Evolutionary conservation across 1,139 yeast species (phyloP).

Genomic region (Suhomyces anneliseae): DNA sequence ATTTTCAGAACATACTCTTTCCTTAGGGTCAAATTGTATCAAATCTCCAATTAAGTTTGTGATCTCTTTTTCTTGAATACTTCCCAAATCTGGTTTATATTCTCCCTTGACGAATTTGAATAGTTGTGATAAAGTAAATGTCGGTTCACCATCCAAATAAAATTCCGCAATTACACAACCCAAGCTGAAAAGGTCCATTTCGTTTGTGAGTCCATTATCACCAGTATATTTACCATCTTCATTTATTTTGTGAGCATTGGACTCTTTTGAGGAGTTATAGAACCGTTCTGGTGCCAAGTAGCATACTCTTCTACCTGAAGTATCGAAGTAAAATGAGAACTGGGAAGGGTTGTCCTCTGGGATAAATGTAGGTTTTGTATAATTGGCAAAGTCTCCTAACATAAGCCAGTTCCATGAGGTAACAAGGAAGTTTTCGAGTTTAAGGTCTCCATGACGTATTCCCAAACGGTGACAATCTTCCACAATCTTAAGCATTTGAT

Average conservation of each 20-base stretch:
- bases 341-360: constrained; percentile 97
- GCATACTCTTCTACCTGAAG: constrained; percentile 82
- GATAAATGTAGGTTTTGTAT: constrained; percentile 73
- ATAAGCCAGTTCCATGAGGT: constrained; percentile 90
- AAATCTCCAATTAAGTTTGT: constrained; percentile 58
- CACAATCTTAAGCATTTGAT: constrained; percentile 67
- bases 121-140: constrained; percentile 82
- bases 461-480: constrained; percentile 60
- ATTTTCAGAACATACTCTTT: constrained; percentile 56
- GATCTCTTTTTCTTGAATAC: constrained; percentile 51
- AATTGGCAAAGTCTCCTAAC: constrained; percentile 78
- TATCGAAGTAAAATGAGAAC: constrained; percentile 88
- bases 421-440: constrained; percentile 82
- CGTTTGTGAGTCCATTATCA: constrained; percentile 46
- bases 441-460: constrained; percentile 86
- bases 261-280: constrained; percentile 29
- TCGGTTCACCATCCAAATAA: constrained; percentile 80
- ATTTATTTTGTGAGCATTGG: constrained; percentile 20
- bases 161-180: constrained; percentile 94
- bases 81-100: constrained; percentile 58
- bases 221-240: constrained; percentile 31
- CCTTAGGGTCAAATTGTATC: constrained; percentile 60
- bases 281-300: constrained; percentile 96
- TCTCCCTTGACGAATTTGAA: constrained; percentile 78
- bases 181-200: constrained; percentile 85